Conservation (phyloP, 2,329 filamentous ascomycete genomes). For the Venturia pyrina region DNA sequence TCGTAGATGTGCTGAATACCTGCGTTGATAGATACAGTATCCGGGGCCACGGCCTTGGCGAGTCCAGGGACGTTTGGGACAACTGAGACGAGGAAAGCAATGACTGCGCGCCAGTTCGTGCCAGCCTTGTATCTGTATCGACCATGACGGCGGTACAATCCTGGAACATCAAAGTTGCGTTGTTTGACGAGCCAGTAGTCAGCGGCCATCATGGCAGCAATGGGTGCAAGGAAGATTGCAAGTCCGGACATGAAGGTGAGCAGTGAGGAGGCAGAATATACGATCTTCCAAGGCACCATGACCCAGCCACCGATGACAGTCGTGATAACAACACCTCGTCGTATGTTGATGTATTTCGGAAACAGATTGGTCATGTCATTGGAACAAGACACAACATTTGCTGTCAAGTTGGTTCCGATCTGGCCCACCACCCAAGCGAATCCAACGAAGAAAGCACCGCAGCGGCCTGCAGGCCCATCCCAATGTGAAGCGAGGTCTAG, state of each 20-base stretch:
- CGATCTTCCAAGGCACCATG: constrained; percentile 18
- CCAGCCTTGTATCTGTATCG: constrained; percentile 12
- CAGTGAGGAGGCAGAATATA: neutral
- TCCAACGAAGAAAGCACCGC: constrained; percentile 20
- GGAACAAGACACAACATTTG: constrained; percentile 20
- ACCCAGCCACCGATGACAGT: constrained; percentile 11
- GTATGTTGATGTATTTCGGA: constrained; percentile 23
- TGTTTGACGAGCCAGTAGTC: constrained; percentile 17
- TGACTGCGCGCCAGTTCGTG: constrained; percentile 13
- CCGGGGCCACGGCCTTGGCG: constrained; percentile 3
- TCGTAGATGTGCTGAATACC: constrained; percentile 25
- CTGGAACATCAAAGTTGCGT: constrained; percentile 16
- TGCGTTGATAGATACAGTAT: constrained; percentile 17
- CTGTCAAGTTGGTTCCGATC: constrained; percentile 20
- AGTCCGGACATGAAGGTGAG: constrained; percentile 18
- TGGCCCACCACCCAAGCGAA: constrained; percentile 20
- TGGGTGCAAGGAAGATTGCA: constrained; percentile 21
- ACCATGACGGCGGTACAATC: constrained; percentile 16
- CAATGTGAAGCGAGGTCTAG: constrained; percentile 14
- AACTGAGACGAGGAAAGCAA: constrained; percentile 16
- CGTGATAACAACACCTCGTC: constrained; percentile 16
- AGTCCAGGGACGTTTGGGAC: constrained; percentile 17
- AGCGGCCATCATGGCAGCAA: constrained; percentile 13
- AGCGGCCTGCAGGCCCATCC: constrained; percentile 16
- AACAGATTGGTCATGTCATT: constrained; percentile 34